Base-by-base conservation (phyloP, 768 basidiomycete genomes). In the Boletellus ananiceps region DNA sequence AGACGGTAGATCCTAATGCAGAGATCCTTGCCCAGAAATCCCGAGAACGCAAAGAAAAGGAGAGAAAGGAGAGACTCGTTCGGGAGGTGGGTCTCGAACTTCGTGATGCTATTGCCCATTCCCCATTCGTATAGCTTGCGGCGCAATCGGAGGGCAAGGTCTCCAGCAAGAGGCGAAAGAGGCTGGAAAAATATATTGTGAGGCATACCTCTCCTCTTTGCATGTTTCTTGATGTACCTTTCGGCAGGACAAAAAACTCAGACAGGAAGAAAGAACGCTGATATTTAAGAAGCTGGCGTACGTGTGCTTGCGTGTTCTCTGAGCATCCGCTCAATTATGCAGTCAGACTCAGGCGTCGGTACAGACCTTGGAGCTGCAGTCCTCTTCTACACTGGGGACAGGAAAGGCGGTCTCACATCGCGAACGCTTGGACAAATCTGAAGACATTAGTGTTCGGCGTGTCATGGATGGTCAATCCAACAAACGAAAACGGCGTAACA, bases 111-210 rank as follows among this genome's bases (percentile, higher is more conserved):
- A 15, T 14, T 34, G 37, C 7, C 33, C 33, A 16, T 44, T 18
- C 37, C 27, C 33, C 37, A 56, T 46, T 42, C 47, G 49, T 9
- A 37, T 52, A 67, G 66, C 60, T 67, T 49, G 50, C 58, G 40
- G 66, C 65, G 25, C 78, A 83, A 64, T 76, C 81, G 8, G 79
- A 86, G 39, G 80, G 79, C 4, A 88, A 86, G 62, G 83, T 89
- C 75, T 86, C 80, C 38, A 79, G 71, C 49, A 93, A 93, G 73
- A 94, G 91, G 72, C 85, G 82, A 71, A 93, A 88, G 65, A 74
- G 90, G 45, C 71, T 98, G 5, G 94, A 97, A 55, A 90, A 90
- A 55, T 98, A 93, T 61, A 93, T 97, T 59, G 92, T 91, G 48
- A 59, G 85, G 69, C 14, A 18, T 36, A 5, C 2, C 16, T 31